Evolutionary conservation across 768 basidiomycete genomes (phyloP).

Genomic region (Leucocoprinus sp.): DNA sequence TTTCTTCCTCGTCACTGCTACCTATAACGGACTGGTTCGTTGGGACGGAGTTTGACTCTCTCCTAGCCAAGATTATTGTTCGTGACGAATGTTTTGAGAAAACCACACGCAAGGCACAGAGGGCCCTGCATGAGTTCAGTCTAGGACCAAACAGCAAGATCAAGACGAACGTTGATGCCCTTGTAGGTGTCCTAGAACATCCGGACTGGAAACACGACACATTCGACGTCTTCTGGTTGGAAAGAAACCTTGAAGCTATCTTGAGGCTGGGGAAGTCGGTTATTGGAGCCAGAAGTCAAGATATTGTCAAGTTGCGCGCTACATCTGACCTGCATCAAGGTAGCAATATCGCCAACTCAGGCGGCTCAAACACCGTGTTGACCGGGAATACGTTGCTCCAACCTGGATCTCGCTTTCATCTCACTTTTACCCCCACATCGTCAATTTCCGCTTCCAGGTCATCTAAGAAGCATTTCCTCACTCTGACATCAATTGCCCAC

Average conservation of each 20-base stretch:
- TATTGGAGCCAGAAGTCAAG: neutral
- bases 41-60: slow-evolving; percentile 79
- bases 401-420: slow-evolving; percentile 28
- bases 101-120: slow-evolving; percentile 72
- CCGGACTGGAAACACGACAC: slow-evolving; percentile 22
- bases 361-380: neutral
- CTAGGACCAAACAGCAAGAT: slow-evolving; percentile 49
- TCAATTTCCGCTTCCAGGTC: neutral
- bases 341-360: neutral
- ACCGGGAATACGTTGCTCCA: slow-evolving; percentile 18
- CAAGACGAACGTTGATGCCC: slow-evolving; percentile 25
- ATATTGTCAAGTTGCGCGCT: neutral
- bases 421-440: slow-evolving; percentile 15
- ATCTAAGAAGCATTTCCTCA: slow-evolving; percentile 23
- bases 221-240: slow-evolving; percentile 32
- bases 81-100: slow-evolving; percentile 78
- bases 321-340: neutral
- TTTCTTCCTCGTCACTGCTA: slow-evolving; percentile 60
- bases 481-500: slow-evolving; percentile 23
- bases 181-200: slow-evolving; percentile 25
- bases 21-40: slow-evolving; percentile 17
- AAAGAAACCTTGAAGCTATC: slow-evolving; percentile 21
- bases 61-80: slow-evolving; percentile 80
- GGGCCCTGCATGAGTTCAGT: slow-evolving; percentile 70
- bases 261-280: slow-evolving; percentile 15